Evolutionary conservation across 305 asterid species (phyloP).

Genomic region (Solanum chacoense): DNA sequence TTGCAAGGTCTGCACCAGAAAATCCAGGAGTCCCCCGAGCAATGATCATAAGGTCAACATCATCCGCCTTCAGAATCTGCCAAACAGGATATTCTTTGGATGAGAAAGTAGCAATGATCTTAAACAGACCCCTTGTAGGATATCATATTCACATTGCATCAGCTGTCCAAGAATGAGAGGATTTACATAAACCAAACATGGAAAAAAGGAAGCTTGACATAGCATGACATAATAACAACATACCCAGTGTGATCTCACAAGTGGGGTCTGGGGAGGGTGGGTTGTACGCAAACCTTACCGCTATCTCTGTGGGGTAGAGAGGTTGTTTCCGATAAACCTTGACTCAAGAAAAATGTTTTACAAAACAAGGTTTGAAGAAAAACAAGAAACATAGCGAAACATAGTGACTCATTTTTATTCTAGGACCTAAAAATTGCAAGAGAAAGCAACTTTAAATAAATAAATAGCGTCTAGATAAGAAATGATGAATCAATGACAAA

Average conservation of each 20-base stretch:
- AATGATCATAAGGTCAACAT: slow-evolving; percentile 72
- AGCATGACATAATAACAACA: neutral
- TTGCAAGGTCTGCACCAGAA: slow-evolving; percentile 97
- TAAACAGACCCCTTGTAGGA: neutral
- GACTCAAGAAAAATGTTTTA: neutral
- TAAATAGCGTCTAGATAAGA: neutral
- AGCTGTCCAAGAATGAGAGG: neutral
- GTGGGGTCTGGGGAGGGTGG: neutral
- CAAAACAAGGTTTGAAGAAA: neutral
- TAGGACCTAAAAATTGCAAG: neutral
- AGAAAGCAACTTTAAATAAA: neutral
- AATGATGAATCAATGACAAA: neutral
- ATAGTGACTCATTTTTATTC: neutral
- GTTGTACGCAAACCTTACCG: neutral
- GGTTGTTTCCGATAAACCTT: neutral
- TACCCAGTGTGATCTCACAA: neutral
- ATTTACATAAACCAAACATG: neutral
- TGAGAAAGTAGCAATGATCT: neutral
- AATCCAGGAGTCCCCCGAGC: slow-evolving; percentile 98
- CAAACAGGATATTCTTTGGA: neutral
- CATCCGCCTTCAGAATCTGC: slow-evolving; percentile 85
- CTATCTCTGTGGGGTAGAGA: neutral
- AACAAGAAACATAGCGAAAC: neutral
- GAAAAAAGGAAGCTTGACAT: neutral
- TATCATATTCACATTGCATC: neutral